Percentiles rank a stretch among this genome's conserved stretches.
Evolutionary conservation across 192 early-diverging fungal genomes (phyloP).

Genomic region (Rhizophagus prolifer): DNA sequence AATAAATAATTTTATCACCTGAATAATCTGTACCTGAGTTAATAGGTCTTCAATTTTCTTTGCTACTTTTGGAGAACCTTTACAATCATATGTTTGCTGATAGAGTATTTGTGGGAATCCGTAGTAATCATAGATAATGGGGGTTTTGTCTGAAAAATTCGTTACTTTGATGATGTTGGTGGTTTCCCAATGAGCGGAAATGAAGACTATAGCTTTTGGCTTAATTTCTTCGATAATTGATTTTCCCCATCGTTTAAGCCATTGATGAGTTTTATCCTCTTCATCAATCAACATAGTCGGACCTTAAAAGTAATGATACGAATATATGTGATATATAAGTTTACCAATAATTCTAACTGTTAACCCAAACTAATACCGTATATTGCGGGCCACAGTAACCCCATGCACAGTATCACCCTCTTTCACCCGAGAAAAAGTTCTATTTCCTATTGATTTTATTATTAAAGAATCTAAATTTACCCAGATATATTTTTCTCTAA

Average conservation of each 20-base stretch:
- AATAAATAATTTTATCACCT: neutral
- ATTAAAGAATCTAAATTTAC: no score
- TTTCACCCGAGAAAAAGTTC: no score
- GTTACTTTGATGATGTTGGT: slow-evolving; percentile 25
- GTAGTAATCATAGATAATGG: slow-evolving; percentile 63
- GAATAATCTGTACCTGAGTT: slow-evolving; percentile 28
- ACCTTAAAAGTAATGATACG: neutral
- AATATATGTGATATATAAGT: no score
- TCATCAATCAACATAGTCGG: slow-evolving; percentile 28
- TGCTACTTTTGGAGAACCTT: slow-evolving; percentile 53
- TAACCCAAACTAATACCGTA: no score
- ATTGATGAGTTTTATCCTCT: slow-evolving; percentile 34
- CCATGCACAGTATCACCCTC: no score
- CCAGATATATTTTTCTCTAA: no score
- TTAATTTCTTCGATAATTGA: slow-evolving; percentile 41
- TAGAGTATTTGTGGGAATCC: slow-evolving; percentile 61
- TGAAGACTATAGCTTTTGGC: slow-evolving; percentile 61
- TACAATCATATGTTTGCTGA: slow-evolving; percentile 57
- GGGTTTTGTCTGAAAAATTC: neutral
- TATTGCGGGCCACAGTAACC: no score
- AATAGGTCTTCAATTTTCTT: slow-evolving; percentile 51
- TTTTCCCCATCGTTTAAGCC: slow-evolving; percentile 45
- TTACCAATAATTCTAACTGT: no score
- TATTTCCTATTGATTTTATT: no score
- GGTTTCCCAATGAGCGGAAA: slow-evolving; percentile 72